Base-by-base conservation (phyloP, 2,329 filamentous ascomycete genomes). In the Lachnellula willkommii region DNA sequence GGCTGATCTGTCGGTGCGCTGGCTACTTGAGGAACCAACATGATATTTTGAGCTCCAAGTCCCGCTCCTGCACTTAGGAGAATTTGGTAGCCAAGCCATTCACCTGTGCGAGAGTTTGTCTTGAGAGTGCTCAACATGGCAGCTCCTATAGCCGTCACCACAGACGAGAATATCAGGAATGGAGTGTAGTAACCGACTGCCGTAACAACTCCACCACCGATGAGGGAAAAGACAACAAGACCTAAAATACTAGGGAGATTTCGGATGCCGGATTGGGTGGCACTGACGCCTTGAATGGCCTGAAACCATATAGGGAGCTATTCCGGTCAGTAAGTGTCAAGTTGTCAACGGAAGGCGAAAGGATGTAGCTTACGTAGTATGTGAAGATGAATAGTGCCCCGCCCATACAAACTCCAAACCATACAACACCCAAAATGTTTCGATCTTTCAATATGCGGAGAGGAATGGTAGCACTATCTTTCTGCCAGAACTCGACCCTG, bases 21-120 rank as follows among this genome's bases (percentile, higher is more conserved):
- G 0, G 78, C 75, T 1, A 78, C 75, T 62, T 83, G 80, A 8
- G 79, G 73, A 4, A 80, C 80, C n/a, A 85, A 75, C 53, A 73
- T 73, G 22, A 77, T 72, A 2, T 79, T 75, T 63, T 84, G 81
- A 74, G 85, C 81, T 12, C 79, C 79, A 36, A 79, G 71, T 1
- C 82, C 82, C 5, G 79, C 72, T 37, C 80, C 80, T 5, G 81
- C 69, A 32, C 80, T 81, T 28, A 72, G 71, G 17, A 84, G 62
- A 47, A 81, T 74, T 62, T 82, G 79, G 66, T 78, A 82, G 20
- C 79, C 79, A 57, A 82, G 77, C 80, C 80, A 83, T 40, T 73
- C n/a, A 68, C 66, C 65, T 5, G 64, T 64, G 5, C 63, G 52
- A 8, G 71, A 72, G 54, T 67, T 59, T 12, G 67, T 59, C 11